A percentile compares a stretch with the other conserved stretches of the same genome.
These are phyloP conservation scores for Drosera spatulata DNA, from an alignment of 179 eudicot species.

Conservation along the genomic window DNA sequence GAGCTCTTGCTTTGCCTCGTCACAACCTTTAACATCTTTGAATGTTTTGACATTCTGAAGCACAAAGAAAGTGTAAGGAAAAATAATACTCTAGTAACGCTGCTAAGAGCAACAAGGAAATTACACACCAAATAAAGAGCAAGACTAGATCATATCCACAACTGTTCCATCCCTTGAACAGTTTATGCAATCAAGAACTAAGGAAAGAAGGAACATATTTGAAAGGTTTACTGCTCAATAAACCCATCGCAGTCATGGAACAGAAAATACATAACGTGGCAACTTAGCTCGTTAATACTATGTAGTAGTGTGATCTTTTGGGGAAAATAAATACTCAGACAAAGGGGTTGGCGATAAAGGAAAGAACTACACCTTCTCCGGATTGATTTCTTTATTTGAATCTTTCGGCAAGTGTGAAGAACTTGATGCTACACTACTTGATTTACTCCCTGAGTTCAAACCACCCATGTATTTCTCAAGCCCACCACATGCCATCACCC, in stretches of 20 bases:
- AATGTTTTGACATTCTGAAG: slow-evolving; percentile 46
- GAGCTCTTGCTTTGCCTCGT: slow-evolving; percentile 99
- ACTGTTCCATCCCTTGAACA: too few species aligned
- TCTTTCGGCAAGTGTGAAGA: slow-evolving; percentile 81
- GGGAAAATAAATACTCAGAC: too few species aligned
- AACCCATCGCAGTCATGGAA: too few species aligned
- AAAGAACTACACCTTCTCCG: slow-evolving; percentile 62
- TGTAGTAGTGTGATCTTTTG: too few species aligned
- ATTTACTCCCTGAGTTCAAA: slow-evolving; percentile 85
- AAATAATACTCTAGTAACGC: background rate
- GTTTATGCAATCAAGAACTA: too few species aligned
- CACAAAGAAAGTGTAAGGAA: slow-evolving; percentile 38
- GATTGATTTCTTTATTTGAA: slow-evolving; percentile 69
- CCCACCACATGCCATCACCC: slow-evolving; percentile 84
- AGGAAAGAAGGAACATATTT: too few species aligned
- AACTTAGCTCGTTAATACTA: too few species aligned
- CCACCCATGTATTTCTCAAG: slow-evolving; percentile 78
- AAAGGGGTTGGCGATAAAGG: too few species aligned
- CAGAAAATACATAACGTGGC: too few species aligned
- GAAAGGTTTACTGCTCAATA: too few species aligned
- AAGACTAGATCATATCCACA: too few species aligned
- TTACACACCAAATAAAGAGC: too few species aligned
- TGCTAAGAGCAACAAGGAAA: background rate
- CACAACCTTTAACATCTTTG: slow-evolving; percentile 98
- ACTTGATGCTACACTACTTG: slow-evolving; percentile 93